Conservation (phyloP, 345 rosid genomes). For the Eucalyptus coolabah region DNA sequence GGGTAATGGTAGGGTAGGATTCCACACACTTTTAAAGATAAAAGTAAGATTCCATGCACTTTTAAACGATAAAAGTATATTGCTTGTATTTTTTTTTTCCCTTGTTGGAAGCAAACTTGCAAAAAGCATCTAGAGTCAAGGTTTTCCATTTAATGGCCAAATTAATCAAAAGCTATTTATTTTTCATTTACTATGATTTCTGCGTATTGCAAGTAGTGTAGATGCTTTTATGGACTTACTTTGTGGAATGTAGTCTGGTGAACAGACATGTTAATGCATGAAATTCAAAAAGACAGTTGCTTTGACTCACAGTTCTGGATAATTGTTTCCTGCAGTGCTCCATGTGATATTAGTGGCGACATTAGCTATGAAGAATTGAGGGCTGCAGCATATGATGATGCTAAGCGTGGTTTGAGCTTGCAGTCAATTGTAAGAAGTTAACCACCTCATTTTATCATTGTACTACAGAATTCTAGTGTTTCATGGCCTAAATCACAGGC, state of each 20-base stretch:
- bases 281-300: neutral
- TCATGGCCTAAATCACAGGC: neutral
- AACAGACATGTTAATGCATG: neutral
- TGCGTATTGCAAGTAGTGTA: neutral
- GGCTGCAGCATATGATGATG: constrained; percentile 73
- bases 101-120: neutral
- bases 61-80: neutral
- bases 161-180: neutral
- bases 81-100: neutral
- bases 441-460: neutral
- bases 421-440: constrained; percentile 67
- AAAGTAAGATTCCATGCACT: neutral
- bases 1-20: neutral
- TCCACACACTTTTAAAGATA: neutral
- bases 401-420: constrained; percentile 55
- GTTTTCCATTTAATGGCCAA: neutral
- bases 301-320: neutral
- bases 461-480: neutral
- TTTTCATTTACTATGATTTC: neutral
- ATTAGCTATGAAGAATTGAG: constrained; percentile 77
- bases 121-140: neutral
- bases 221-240: neutral
- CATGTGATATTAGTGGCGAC: constrained; percentile 70
- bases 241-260: neutral
- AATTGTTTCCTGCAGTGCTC: constrained; percentile 24